phyloP scores from a whole-genome alignment of 2,329 filamentous ascomycete genomes.

The Orbilia oligospora region DNA sequence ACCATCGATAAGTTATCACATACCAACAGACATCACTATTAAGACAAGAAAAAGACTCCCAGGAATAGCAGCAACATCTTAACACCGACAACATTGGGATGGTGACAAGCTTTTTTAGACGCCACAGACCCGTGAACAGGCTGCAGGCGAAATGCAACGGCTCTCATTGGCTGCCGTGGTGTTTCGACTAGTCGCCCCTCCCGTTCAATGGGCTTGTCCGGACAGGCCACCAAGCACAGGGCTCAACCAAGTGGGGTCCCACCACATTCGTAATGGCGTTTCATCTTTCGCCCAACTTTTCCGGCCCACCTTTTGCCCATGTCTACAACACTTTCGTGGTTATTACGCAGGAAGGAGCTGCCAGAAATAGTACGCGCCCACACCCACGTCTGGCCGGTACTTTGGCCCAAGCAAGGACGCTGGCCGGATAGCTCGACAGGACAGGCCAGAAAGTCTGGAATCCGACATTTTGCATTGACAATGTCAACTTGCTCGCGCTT shows the following conservation, averaged over 20 bases:
- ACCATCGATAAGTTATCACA: not conserved
- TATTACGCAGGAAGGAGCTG: not conserved
- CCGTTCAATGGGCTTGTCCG: constrained; percentile 44
- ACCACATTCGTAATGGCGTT: constrained; percentile 31
- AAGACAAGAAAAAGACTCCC: not conserved
- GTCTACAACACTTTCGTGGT: constrained; percentile 28
- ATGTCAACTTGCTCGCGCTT: constrained; percentile 8
- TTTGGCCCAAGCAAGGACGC: constrained; percentile 3
- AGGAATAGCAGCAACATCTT: constrained; percentile 40
- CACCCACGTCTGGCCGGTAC: constrained; percentile 35
- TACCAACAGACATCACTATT: not conserved
- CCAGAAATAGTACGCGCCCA: constrained; percentile 61
- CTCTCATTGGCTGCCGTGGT: constrained; percentile 34
- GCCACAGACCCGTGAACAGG: constrained; percentile 36
- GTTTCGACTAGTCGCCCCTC: constrained; percentile 55
- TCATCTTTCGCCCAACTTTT: constrained; percentile 58
- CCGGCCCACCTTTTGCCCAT: constrained; percentile 12
- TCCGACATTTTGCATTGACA: constrained; percentile 16
- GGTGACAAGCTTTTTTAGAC: constrained; percentile 59
- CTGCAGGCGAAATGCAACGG: not conserved
- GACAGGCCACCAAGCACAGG: constrained; percentile 9
- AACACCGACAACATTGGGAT: constrained; percentile 16
- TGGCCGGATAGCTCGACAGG: not conserved
- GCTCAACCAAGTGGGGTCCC: constrained; percentile 3
- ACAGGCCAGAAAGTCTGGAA: constrained; percentile 7